These are phyloP conservation scores for Amaranthus hypochondriacus DNA, from an alignment of 148 eudicot species.

Conservation along the genomic window DNA sequence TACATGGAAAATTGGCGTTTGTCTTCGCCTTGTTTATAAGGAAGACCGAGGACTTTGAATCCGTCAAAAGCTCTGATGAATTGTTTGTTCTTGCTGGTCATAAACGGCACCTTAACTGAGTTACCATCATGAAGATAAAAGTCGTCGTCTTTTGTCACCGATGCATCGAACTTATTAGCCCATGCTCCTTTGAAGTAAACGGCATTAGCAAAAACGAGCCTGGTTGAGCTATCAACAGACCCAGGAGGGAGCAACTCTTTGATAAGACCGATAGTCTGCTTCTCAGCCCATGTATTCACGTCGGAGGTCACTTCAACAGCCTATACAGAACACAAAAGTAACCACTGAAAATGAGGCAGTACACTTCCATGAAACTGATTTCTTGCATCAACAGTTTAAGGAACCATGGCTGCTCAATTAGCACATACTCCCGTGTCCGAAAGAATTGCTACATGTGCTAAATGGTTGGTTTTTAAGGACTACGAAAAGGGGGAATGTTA, in stretches of 20 bases:
- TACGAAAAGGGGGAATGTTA: too few relatives aligned
- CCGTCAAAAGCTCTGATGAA: conserved; percentile 41
- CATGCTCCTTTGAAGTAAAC: conserved; percentile 90
- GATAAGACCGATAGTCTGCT: conserved; percentile 73
- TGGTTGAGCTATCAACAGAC: conserved; percentile 53
- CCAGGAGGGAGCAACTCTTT: conserved; percentile 77
- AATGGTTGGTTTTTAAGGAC: too few relatives aligned
- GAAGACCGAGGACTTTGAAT: conserved; percentile 67
- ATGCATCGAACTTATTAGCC: conserved; percentile 60
- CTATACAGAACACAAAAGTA: conserved; percentile 34
- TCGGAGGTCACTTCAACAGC: conserved; percentile 53
- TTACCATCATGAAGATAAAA: conserved; percentile 66
- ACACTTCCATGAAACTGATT: too few relatives aligned
- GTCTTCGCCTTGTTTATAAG: conserved; percentile 67
- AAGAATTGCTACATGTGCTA: not conserved
- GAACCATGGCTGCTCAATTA: not conserved
- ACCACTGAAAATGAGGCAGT: not conserved
- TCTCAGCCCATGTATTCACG: conserved; percentile 84
- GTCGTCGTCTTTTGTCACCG: conserved; percentile 50
- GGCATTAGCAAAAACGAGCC: conserved; percentile 79
- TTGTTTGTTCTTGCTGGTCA: conserved; percentile 79
- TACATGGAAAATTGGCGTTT: conserved; percentile 77
- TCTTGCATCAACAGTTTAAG: too few relatives aligned
- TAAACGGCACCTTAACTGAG: conserved; percentile 67
- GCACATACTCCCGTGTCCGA: not conserved